These are phyloP conservation scores for Abrus precatorius DNA, from an alignment of 306 rosid genomes.

Conservation along the genomic window DNA sequence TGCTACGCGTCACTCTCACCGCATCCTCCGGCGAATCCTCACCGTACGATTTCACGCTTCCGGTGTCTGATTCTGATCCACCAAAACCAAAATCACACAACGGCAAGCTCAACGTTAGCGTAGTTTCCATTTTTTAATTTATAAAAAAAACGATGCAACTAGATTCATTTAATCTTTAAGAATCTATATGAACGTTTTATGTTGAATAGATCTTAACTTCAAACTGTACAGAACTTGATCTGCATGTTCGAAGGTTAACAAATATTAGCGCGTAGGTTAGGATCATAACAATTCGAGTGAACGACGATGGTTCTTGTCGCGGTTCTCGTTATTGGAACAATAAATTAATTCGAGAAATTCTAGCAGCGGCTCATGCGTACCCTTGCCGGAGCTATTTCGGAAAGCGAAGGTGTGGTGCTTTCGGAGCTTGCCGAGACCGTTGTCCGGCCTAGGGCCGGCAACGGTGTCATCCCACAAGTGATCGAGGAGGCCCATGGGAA, in stretches of 20 bases:
- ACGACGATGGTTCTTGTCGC: too few species aligned
- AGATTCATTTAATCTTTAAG: neutral
- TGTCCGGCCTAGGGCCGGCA: conserved; percentile 90
- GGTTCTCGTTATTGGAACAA: neutral
- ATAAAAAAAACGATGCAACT: neutral
- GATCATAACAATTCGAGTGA: neutral
- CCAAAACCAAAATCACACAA: conserved; percentile 29
- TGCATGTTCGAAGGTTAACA: neutral
- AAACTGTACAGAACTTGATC: conserved; percentile 3
- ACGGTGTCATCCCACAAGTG: conserved; percentile 98
- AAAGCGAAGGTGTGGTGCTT: conserved; percentile 59
- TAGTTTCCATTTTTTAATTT: neutral
- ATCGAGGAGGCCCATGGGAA: conserved; percentile 81
- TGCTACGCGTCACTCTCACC: conserved; percentile 80
- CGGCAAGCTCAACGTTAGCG: neutral
- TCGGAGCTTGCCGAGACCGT: conserved; percentile 89
- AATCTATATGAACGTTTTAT: too few species aligned
- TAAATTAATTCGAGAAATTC: neutral
- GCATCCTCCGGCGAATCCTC: conserved; percentile 60
- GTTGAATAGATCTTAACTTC: too few species aligned
- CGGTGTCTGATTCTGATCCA: conserved; percentile 62
- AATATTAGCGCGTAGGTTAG: neutral
- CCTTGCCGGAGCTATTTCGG: conserved; percentile 68
- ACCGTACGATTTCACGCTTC: conserved; percentile 62
- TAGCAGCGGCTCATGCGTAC: conserved; percentile 54